Percentiles rank a stretch among this genome's conserved stretches.
These are phyloP conservation scores for Pulveroboletus sp. DNA, from an alignment of 1,284 basidiomycete genomes.

Conservation along the genomic window DNA sequence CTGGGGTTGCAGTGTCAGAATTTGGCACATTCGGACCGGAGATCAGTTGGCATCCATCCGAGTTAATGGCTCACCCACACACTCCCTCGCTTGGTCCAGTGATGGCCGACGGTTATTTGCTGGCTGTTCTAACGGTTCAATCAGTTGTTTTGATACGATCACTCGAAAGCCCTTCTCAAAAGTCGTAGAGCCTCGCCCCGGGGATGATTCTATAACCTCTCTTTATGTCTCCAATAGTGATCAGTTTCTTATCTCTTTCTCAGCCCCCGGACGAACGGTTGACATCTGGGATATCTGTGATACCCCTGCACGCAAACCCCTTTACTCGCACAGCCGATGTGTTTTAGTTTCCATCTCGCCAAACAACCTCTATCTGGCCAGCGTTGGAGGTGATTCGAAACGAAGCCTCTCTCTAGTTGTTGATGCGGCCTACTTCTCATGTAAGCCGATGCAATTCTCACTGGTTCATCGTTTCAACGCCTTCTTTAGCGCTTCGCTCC, in stretches of 20 bases:
- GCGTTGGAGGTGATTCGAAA: not conserved
- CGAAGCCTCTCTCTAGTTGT: not conserved
- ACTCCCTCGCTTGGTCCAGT: slow-evolving; percentile 5
- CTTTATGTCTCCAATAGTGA: not conserved
- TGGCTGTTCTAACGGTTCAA: not conserved
- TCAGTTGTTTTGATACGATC: not conserved
- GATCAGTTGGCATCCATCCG: not conserved
- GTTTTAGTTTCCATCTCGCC: not conserved
- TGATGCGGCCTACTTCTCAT: not conserved
- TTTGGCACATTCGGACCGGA: slow-evolving; percentile 3
- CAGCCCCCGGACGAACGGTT: not conserved
- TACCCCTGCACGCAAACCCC: not conserved
- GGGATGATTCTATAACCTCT: not conserved
- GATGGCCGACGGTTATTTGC: slow-evolving; percentile 3
- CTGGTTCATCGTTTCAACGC: not conserved
- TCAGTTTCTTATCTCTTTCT: not conserved
- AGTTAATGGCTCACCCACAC: not conserved
- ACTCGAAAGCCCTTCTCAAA: not conserved
- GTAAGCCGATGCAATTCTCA: not conserved
- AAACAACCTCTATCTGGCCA: not conserved
- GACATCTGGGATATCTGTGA: slow-evolving; percentile 4
- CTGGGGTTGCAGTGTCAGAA: not conserved
- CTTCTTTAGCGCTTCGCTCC: not conserved
- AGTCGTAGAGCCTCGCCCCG: not conserved
- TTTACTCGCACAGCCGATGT: not conserved